Evolutionary conservation across 805 yeast species (phyloP), one percentile per base, ranked within the genome.

Genomic region (Candida endomychidarum): DNA sequence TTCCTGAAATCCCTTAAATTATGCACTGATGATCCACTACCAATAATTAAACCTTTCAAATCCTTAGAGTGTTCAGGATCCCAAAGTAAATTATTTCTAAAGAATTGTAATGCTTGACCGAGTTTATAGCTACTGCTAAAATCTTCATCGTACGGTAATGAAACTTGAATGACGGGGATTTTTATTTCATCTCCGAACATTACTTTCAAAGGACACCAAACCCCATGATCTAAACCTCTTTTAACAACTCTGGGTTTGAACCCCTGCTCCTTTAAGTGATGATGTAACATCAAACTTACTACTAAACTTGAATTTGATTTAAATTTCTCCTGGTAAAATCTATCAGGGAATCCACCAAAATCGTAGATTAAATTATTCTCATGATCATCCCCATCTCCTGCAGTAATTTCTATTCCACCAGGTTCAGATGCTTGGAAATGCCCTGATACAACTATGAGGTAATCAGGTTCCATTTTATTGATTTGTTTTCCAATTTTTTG

Each of bases 201-300:
- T 17, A 82, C 84, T 52, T 83, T 79, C 43, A 81, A 69, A 1
- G 91, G 91, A 5, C 83, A 89, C 88, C 91, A 86, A 6, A 72
- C 81, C 5, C 95, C 95, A 61, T 86, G 95, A 55, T 86, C 95
- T 16, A 86, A 59, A 8, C 93, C 93, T 41, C 93, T 65, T n/a
- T 62, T 55, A 0, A 74, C 66, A 8, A 77, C 43, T 19, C 61
- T 58, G 0, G 80, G 60, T 2, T 62, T 49, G 36, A 81, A 64
- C 0, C 81, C 83, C 16, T 58, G 46, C 5, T 54, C 49, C 9
- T 50, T 48, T 15, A 84, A 61, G 2, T 68, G 56, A 2, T 63
- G 51, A 20, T 65, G 61, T 16, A 85, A 61, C 37, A 68, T 61
- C 14, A 65, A 39, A 0, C 86, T 77, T 3, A 82, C 41, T 8